A percentile compares a stretch with the other conserved stretches of the same genome.
Conservation (phyloP, 371 early-diverging fungal species). For the Sporodiniella umbellata region DNA sequence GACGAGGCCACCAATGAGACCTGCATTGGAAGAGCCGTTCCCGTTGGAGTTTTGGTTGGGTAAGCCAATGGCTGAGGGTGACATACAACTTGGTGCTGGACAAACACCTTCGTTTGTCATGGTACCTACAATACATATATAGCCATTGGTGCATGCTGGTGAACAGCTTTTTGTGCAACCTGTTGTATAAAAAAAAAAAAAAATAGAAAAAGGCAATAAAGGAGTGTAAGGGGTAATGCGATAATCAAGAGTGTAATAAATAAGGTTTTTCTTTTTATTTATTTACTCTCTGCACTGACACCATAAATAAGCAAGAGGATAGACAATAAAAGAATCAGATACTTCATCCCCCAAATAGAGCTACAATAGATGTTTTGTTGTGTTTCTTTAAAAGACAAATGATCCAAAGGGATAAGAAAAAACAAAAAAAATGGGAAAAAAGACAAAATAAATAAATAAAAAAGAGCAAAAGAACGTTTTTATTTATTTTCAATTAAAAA, state of each 20-base stretch:
- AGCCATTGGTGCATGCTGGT: constrained; percentile 22
- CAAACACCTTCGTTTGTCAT: constrained; percentile 42
- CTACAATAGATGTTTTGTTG: not conserved
- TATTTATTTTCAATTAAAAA: not conserved
- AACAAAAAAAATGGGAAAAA: not conserved
- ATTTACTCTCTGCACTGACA: no score
- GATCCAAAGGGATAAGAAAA: no score
- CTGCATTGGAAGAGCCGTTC: constrained; percentile 25
- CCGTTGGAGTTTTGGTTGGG: constrained; percentile 4
- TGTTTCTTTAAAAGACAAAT: no score
- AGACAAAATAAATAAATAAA: constrained; percentile 2
- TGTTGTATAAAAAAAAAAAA: constrained; percentile 6
- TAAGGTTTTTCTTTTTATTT: not conserved
- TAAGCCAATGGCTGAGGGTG: constrained; percentile 19
- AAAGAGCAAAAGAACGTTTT: constrained; percentile 1
- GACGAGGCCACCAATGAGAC: constrained; percentile 39
- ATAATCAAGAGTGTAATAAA: not conserved
- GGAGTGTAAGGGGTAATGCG: no score
- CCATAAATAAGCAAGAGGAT: not conserved
- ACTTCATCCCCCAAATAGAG: no score
- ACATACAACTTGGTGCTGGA: constrained; percentile 36
- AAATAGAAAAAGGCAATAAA: not conserved
- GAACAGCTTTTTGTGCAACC: constrained; percentile 26
- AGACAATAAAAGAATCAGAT: not conserved
- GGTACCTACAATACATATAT: constrained; percentile 32